Conservation (phyloP, 1,139 yeast species). For the Saccharomyces hybrid region DNA sequence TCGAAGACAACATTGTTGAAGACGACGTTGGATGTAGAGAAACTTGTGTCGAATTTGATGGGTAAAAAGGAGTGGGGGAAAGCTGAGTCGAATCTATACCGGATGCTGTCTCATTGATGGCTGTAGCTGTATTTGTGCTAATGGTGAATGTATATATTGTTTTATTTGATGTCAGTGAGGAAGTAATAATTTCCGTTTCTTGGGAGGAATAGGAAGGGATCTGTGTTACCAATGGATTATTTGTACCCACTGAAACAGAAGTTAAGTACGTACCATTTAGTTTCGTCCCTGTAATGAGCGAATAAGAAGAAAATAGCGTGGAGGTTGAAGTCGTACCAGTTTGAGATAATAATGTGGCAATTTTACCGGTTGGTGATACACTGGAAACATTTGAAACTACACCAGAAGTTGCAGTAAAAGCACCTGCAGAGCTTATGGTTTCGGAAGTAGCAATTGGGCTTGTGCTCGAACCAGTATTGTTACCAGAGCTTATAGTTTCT, state of each 20-base stretch:
- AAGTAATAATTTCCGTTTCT: conserved; percentile 18
- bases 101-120: neutral
- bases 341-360: conserved; percentile 9
- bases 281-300: conserved; percentile 4
- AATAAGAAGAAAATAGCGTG: conserved; percentile 19
- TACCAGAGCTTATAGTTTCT: neutral
- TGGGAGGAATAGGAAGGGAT: conserved; percentile 17
- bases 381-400: neutral
- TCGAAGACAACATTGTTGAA: neutral
- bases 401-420: neutral
- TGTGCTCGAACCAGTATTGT: neutral
- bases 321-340: conserved; percentile 24
- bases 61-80: neutral
- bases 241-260: conserved; percentile 13
- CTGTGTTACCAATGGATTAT: conserved; percentile 24
- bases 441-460: neutral
- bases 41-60: neutral
- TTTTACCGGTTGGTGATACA: conserved; percentile 4
- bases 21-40: neutral
- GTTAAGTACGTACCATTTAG: conserved; percentile 16
- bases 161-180: conserved; percentile 18
- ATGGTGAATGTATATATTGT: conserved; percentile 10
- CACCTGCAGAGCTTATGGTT: neutral
- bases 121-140: neutral
- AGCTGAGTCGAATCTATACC: neutral